Evolutionary conservation across 2,329 filamentous ascomycete species (phyloP), one percentile per base, ranked within the genome.

Genomic region (Xylaria sp.): DNA sequence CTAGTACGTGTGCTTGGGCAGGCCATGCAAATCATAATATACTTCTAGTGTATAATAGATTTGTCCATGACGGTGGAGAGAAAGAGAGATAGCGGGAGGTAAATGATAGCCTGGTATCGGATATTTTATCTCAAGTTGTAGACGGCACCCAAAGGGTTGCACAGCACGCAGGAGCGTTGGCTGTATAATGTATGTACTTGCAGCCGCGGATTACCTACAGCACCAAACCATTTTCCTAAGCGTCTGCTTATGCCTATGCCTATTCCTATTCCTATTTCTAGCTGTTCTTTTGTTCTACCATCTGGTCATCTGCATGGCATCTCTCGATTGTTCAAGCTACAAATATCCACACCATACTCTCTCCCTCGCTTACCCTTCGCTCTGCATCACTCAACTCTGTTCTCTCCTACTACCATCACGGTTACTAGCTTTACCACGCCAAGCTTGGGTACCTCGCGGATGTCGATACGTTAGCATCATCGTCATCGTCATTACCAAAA

Each of bases 281-380:
- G 28, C 5, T 9, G 28, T 9, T 42, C 49, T 55, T 60, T 60
- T 60, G 57, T 60, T 52, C 46, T 46, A 45, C n/a, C 9, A 9
- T 23, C 21, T 45, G 46, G 47, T 52, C 60, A 55, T 43, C 50
- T 54, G 46, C 45, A 52, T 43, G 23, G 14, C 19, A 23, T 45
- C 38, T 2, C 6, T 56, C 45, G 38, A 43, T 38, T 50, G 23
- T 51, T 37, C 35, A 61, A 57, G 45, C 37, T 57, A 57, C 47
- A 62, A 51, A 62, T 62, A 62, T 53, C 60, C 60, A 57, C 60
- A 47, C 47, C 23, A 33, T 21, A 33, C 37, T 43, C 40, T 21
- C 38, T 47, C 7, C 19, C n/a, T 49, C 43, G 9, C 17, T 55
- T 33, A 21, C 14, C 14, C 17, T 45, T 31, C 50, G n/a, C 33